Base-by-base conservation (phyloP, 2,329 filamentous ascomycete genomes). In the Nannizzia gypsea region DNA sequence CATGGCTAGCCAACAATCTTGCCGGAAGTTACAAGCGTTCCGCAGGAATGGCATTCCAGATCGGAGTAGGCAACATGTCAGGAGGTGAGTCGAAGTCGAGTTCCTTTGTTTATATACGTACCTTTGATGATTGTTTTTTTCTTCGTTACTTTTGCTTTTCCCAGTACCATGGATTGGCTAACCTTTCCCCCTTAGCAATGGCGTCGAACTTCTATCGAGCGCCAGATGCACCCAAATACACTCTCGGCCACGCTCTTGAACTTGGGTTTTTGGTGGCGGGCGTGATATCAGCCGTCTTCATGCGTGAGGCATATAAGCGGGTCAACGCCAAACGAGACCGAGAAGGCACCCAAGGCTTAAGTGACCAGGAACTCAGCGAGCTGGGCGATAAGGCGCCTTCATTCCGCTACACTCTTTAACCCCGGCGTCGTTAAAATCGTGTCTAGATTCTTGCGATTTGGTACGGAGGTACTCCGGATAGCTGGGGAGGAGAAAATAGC, bases 181-280 rank as follows among this genome's bases (percentile, higher is more conserved):
- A 24, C 44, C 13, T 46, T 22, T 52, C 46, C 60, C 52, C 62
- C 15, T 62, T 61, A 73, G 85, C 84, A 0, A 86, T 88, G 80
- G 83, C 85, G 0, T 85, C 83, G 3, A 89, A 89, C 66, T 88
- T 89, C 66, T 89, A 89, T 66, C 79, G 85, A 9, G 61, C 69
- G 0, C 66, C 72, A 56, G 79, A 81, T 63, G 70, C 72, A 1
- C 80, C 80, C 0, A 72, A 73, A 20, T 82, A 81, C 61, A 70
- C 75, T 3, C 73, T 81, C 1, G 80, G 79, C 0, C 79, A 82
- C 64, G 72, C 75, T 1, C 68, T 81, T 11, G 79, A 80, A 57
- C 74, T 81, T 13, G 78, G 71, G 0, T 81, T 81, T 56, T 75
- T 79, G 22, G 67, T 71, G 2, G 70, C 73, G 2, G 79, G 79